A percentile compares a stretch with the other conserved stretches of the same genome.
These are phyloP conservation scores for Spencermartinsiella ligniputridi DNA, from an alignment of 1,139 yeast genomes.

Conservation along the genomic window DNA sequence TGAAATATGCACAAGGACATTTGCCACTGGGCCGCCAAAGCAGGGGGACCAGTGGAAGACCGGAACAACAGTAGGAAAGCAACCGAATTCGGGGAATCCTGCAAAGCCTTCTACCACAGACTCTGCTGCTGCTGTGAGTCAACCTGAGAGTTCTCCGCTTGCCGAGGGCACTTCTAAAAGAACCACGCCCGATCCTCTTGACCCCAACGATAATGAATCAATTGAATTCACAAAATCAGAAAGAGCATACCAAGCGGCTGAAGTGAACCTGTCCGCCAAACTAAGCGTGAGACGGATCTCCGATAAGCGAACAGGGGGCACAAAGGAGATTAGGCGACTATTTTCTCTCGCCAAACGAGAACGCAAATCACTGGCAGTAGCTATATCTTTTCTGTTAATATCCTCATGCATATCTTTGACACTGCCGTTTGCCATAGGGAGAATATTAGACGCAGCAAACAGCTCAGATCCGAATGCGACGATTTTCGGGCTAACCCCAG, in stretches of 20 bases:
- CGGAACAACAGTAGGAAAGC: too few species aligned
- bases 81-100: too few species aligned
- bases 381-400: constrained; percentile 55
- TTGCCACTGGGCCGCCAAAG: too few species aligned
- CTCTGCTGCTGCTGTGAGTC: too few species aligned
- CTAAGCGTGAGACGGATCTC: constrained; percentile 24
- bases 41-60: too few species aligned
- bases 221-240: constrained; percentile 26
- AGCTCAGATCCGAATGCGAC: constrained; percentile 34
- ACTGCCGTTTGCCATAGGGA: constrained; percentile 76
- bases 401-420: constrained; percentile 66
- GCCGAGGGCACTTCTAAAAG: too few species aligned
- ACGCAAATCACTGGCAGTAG: constrained; percentile 47
- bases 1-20: too few species aligned
- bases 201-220: too few species aligned
- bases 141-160: too few species aligned
- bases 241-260: constrained; percentile 32
- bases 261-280: constrained; percentile 33
- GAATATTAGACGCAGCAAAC: constrained; percentile 59
- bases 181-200: too few species aligned
- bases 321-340: constrained; percentile 33
- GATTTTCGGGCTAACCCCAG: constrained; percentile 46
- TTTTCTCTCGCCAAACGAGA: constrained; percentile 49
- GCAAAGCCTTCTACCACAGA: too few species aligned
- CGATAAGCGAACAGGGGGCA: constrained; percentile 11